Evolutionary conservation across 495 filamentous ascomycete species (phyloP), one percentile per base, ranked within the genome.

Genomic region (Lasiosphaeriaceae sp.): DNA sequence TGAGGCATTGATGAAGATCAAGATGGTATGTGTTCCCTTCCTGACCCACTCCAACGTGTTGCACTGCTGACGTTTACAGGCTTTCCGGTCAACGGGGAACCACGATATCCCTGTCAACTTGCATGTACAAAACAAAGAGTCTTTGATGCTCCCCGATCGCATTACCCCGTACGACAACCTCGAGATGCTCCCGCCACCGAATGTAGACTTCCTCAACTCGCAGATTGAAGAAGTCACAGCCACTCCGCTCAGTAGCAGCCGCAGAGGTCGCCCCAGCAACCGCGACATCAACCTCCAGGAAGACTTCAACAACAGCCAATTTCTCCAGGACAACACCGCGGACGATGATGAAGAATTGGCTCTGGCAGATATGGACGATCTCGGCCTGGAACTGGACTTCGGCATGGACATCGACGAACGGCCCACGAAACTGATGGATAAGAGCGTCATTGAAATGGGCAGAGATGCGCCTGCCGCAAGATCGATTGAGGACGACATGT

Each of bases 1-100:
- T 66, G 94, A 98, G 74, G 92, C 94, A 23, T 76, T 97, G 54
- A 85, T 94, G 79, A 97, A 96, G 73, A 96, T 98, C 64, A 97
- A 97, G 69, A 94, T 97, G 93, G 93, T 96, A 80, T 23, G 81
- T 55, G 9, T 9, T 55, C 29, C 24, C 19, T 11, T 23, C 3
- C 50, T 47, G 2, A 20, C 14, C 14, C 3, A 2, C 8, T 12
- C 9, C 6, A 11, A 22, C 20, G 39, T 43, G 39, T 43, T 12
- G 39, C 9, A 21, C 23, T 14, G 50, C 68, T 55, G n/a, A 21
- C 43, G 54, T 23, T 22, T 23, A 1, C 62, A 91, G 88, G 88
- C 88, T 26, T 92, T 90, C 68, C 86, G 88, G 21, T 83, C 87
- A 17, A 87, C 84, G 39, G 86, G 87, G 46, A 90, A 90, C 74